Base-by-base conservation (phyloP, 768 basidiomycete genomes). In the Royoungia palumana region DNA sequence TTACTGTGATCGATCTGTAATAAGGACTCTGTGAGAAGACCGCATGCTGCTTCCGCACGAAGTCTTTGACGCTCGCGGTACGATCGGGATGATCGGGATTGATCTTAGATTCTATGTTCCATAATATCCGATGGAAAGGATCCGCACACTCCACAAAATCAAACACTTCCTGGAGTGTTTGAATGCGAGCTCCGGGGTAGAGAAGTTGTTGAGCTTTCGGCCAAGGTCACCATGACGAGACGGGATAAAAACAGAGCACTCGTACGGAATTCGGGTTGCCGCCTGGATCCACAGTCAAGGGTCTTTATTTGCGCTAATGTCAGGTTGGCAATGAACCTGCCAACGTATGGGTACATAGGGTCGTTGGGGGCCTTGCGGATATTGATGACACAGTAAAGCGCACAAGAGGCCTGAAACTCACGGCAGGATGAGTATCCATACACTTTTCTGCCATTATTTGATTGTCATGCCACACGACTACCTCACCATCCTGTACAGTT, bases 381-480 rank as follows among this genome's bases (percentile, higher is more conserved):
- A 39, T 27, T 5, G 35, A 51, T 54, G 44, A 44, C 46, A 48
- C 44, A 4, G 32, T 22, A 22, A 24, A 25, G 11, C 24, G 30
- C 10, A 21, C 16, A 21, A 24, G 4, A 6, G 38, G 17, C 47
- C 27, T 39, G 34, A 42, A 41, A 68, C 73, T 58, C 59, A 88
- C 86, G 32, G 64, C 81, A 39, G 88, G 84, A 14, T 51, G 57
- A 2, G 87, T 89, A 62, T 91, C 89, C 20, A 60, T 56, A 64
- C 89, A 90, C 63, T 90, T 92, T 28, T 71, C 72, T 4, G 78
- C 55, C 3, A 67, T 62, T 51, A 92, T 85, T 36, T 70, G 69
- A 65, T 83, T 81, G 66, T 92, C 89, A 57, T 92, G 89, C 85
- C 85, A 90, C 13, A 91, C 85, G 35, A 92, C 73, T 14, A 86